phyloP scores from a whole-genome alignment of 331 rosid species.

The Spiraea crenata region DNA sequence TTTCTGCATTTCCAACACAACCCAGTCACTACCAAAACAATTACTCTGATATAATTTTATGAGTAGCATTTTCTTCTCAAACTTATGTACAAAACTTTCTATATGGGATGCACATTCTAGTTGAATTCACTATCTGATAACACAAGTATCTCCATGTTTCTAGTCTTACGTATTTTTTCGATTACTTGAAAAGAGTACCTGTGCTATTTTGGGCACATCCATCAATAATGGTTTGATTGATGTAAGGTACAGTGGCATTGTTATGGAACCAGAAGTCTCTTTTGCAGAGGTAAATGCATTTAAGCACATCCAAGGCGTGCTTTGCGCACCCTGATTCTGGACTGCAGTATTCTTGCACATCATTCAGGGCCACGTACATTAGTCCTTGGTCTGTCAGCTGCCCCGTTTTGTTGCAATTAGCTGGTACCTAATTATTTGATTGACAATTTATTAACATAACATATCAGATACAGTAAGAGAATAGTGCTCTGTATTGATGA shows the following conservation, averaged over 20 bases:
- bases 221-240: slow-evolving; percentile 6
- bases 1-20: slow-evolving; percentile 12
- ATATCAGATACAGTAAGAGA: too few species aligned
- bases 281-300: slow-evolving; percentile 27
- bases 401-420: neutral
- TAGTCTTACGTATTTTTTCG: too few species aligned
- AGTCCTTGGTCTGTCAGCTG: slow-evolving; percentile 9
- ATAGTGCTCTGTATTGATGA: neutral
- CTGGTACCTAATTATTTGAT: slow-evolving; percentile 9
- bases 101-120: too few species aligned
- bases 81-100: too few species aligned
- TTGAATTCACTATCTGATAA: too few species aligned
- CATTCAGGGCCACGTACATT: neutral
- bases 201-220: slow-evolving; percentile 3
- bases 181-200: slow-evolving; percentile 7
- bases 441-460: neutral
- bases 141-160: too few species aligned
- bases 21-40: neutral
- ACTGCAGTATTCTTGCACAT: slow-evolving; percentile 16
- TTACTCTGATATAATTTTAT: too few species aligned
- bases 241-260: slow-evolving; percentile 9
- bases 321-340: slow-evolving; percentile 16
- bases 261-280: slow-evolving; percentile 32
- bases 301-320: slow-evolving; percentile 27
- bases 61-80: too few species aligned